Evolutionary conservation across 1,284 basidiomycete species (phyloP).

Genomic region (Ustilago curta): DNA sequence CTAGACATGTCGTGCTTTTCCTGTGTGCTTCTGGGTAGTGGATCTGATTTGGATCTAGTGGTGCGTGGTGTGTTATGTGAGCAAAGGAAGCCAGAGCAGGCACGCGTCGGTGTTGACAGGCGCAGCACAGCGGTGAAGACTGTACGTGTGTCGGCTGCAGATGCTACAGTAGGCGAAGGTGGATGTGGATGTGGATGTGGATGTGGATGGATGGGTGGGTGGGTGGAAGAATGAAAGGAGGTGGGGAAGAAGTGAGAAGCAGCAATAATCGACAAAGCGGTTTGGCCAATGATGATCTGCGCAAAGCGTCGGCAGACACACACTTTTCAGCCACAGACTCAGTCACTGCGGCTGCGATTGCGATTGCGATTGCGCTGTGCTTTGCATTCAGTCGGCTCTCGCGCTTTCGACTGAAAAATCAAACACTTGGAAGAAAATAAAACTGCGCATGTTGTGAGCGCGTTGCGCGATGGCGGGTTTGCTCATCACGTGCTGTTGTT

Average conservation of each 20-base stretch:
- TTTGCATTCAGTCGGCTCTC: conserved; percentile 4
- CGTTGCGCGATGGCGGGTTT: conserved; percentile 17
- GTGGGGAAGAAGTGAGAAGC: background rate
- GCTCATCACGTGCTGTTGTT: conserved; percentile 31
- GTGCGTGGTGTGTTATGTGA: conserved; percentile 15
- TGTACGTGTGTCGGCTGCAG: background rate
- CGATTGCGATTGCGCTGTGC: conserved; percentile 6
- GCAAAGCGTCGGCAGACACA: background rate
- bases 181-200: conserved; percentile 1
- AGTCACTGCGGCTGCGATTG: background rate
- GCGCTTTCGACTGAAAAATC: conserved; percentile 6
- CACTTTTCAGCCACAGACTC: background rate
- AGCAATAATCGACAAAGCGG: background rate
- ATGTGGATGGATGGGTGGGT: no score
- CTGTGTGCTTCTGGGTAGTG: background rate
- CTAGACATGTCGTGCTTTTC: conserved; percentile 19
- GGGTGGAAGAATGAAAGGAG: conserved; percentile 8
- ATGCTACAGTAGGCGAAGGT: background rate
- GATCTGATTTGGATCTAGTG: conserved; percentile 3
- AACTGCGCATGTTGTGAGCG: conserved; percentile 25
- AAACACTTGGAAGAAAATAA: conserved; percentile 3
- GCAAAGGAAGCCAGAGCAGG: conserved; percentile 11
- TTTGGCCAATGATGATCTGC: background rate
- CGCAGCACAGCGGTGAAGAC: conserved; percentile 1
- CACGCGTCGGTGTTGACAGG: conserved; percentile 5